A percentile compares a stretch with the other conserved stretches of the same genome.
Conservation (phyloP, 768 basidiomycete species). For the Neoboletus brunneissimus region DNA sequence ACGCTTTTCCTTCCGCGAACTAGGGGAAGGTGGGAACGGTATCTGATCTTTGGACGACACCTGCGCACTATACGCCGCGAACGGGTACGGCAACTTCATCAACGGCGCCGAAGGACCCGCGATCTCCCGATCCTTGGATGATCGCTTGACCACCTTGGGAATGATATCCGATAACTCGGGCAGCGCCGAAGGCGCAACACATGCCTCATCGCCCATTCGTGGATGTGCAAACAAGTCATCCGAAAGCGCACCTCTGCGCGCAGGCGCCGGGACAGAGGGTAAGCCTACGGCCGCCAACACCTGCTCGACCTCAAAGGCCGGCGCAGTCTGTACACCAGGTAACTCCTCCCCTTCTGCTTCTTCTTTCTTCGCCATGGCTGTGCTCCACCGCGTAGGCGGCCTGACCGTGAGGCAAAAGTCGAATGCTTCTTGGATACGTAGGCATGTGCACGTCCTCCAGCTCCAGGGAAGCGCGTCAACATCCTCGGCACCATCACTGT, state of each 20-base stretch:
- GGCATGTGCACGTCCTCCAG: conserved; percentile 71
- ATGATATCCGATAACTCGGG: conserved; percentile 40
- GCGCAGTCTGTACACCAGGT: conserved; percentile 31
- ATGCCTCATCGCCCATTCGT: conserved; percentile 25
- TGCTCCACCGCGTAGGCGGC: conserved; percentile 35
- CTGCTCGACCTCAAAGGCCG: conserved; percentile 50
- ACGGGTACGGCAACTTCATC: conserved; percentile 66
- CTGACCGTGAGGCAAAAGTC: conserved; percentile 69
- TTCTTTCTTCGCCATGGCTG: conserved; percentile 33
- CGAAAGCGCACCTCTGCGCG: conserved; percentile 56
- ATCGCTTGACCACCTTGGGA: conserved; percentile 44
- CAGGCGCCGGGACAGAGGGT: conserved; percentile 47
- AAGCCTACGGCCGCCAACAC: conserved; percentile 58
- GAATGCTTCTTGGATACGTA: conserved; percentile 74
- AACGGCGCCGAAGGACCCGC: conserved; percentile 42
- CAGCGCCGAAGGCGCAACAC: conserved; percentile 19
- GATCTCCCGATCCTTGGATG: conserved; percentile 46
- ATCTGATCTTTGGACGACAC: conserved; percentile 61
- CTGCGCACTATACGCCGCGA: conserved; percentile 58
- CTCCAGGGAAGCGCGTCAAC: conserved; percentile 64
- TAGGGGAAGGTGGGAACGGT: conserved; percentile 71
- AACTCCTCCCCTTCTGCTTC: conserved; percentile 21
- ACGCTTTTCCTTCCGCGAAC: conserved; percentile 40
- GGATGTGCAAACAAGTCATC: conserved; percentile 66
- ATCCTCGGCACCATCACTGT: conserved; percentile 45